Evolutionary conservation across 768 basidiomycete genomes (phyloP), one percentile per base, ranked within the genome.

Genomic region (Phylloporus scabripes): DNA sequence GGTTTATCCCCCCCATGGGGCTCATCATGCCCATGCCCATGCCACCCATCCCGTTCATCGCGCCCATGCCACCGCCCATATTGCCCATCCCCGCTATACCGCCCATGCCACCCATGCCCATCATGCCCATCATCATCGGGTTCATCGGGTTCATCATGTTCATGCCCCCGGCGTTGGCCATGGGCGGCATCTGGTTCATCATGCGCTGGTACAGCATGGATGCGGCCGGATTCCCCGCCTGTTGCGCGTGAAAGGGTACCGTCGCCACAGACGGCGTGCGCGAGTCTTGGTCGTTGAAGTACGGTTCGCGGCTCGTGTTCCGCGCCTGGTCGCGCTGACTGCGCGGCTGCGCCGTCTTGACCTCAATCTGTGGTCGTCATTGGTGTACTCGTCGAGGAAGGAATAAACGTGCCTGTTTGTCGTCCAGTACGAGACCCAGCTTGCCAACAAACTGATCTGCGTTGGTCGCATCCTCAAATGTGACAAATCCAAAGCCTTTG

Each of bases 401-500:
- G 21, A 17, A 18, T 17, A 18, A 67, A 28, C 77, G 52, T 43
- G 83, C 89, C 74, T 83, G 77, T 60, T 89, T 88, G 39, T 87
- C 88, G 52, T 90, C 87, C 44, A 90, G 67, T 18, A 82, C 70
- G 37, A 89, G 72, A 12, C 81, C 82, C n/a, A 79, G 70, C 52
- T 80, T 80, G 3, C 78, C 81, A 36, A 91, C 78, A 9, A 85
- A 77, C 51, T 80, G 78, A 21, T 86, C 83, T 7, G 83, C 76
- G 50, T 77, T 79, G 5, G 69, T 67, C 33, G 76, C 77, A 53
- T 85, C 81, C 54, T 82, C 80, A 61, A 88, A 92, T 0, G 88
- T 92, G 39, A 91, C 83, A 53, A 92, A 92, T 0, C 87, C 89
- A 56, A 92, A 92, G 1, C 89, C 89, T 65, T 91, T 88, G 28